These are phyloP conservation scores for Apiospora marii DNA, from an alignment of 2,329 filamentous ascomycete species.

Conservation along the genomic window DNA sequence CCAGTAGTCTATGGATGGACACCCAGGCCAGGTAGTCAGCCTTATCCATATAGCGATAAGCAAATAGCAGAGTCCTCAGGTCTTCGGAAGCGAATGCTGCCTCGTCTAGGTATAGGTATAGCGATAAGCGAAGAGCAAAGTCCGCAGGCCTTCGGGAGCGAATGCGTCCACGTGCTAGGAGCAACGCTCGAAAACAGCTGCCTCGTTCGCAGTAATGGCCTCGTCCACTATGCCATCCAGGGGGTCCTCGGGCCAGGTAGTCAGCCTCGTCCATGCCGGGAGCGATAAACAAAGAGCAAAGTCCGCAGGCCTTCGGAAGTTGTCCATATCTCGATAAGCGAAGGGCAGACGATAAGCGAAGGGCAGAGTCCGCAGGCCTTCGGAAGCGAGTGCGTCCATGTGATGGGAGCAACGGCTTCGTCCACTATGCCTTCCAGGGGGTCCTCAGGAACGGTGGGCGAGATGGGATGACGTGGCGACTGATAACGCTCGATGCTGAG, in stretches of 20 bases:
- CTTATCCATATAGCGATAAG: no score
- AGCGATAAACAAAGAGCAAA: no score
- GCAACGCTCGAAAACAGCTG: conserved; percentile 78
- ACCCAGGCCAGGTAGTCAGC: conserved; percentile 74
- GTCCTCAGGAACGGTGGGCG: conserved; percentile 45
- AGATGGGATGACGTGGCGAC: conserved; percentile 39
- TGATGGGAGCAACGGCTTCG: conserved; percentile 84
- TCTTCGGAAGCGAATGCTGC: conserved; percentile 39
- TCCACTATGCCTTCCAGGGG: conserved; percentile 63
- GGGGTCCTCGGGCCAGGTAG: conserved; percentile 62
- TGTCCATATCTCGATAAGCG: no score
- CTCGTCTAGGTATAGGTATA: conserved; percentile 79
- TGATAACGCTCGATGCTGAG: conserved; percentile 34
- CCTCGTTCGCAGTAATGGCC: conserved; percentile 65
- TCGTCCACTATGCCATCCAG: conserved; percentile 67
- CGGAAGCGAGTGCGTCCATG: conserved; percentile 85
- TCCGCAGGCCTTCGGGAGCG: conserved; percentile 86
- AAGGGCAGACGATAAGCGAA: conserved; percentile 85
- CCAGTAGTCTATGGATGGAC: no score
- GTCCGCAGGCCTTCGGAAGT: no score
- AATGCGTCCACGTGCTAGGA: conserved; percentile 92
- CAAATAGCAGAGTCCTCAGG: no score
- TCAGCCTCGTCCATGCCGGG: conserved; percentile 77
- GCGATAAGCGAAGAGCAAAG: conserved; percentile 83
- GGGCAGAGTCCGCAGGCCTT: conserved; percentile 85